These are phyloP conservation scores for Penicillium diatomitis DNA, from an alignment of 495 filamentous ascomycete species.

Conservation along the genomic window DNA sequence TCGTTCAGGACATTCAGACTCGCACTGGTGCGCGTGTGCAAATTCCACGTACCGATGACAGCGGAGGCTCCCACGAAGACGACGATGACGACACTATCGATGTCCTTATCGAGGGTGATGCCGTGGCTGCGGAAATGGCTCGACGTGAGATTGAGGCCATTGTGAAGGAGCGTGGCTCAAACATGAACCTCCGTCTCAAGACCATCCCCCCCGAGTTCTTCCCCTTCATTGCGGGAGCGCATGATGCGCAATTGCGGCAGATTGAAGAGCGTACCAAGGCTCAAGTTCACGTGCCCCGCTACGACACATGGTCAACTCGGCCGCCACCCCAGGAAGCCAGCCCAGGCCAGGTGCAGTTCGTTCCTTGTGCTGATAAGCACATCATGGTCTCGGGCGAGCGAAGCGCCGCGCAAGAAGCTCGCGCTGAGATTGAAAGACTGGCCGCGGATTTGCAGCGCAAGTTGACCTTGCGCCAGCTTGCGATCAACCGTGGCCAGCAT, in stretches of 20 bases:
- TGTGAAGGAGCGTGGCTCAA: constrained; percentile 74
- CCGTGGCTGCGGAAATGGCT: constrained; percentile 72
- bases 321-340: constrained; percentile 58
- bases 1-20: constrained; percentile 76
- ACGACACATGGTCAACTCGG: constrained; percentile 62
- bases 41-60: constrained; percentile 68
- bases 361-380: constrained; percentile 52
- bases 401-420: constrained; percentile 66
- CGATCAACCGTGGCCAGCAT: constrained; percentile 70
- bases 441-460: constrained; percentile 61
- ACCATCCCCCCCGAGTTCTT: constrained; percentile 86
- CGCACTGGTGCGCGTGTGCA: constrained; percentile 81
- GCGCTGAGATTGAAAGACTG: constrained; percentile 66
- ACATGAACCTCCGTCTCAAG: constrained; percentile 65
- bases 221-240: constrained; percentile 84
- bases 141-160: constrained; percentile 73
- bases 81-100: constrained; percentile 79
- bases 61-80: constrained; percentile 35
- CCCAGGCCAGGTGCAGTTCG: constrained; percentile 59
- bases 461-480: constrained; percentile 61
- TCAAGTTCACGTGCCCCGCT: constrained; percentile 69
- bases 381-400: constrained; percentile 87
- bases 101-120: constrained; percentile 82
- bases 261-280: constrained; percentile 65
- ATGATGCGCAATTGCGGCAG: constrained; percentile 55